phyloP scores from a whole-genome alignment of 495 filamentous ascomycete species.

The Penicillium lividum region DNA sequence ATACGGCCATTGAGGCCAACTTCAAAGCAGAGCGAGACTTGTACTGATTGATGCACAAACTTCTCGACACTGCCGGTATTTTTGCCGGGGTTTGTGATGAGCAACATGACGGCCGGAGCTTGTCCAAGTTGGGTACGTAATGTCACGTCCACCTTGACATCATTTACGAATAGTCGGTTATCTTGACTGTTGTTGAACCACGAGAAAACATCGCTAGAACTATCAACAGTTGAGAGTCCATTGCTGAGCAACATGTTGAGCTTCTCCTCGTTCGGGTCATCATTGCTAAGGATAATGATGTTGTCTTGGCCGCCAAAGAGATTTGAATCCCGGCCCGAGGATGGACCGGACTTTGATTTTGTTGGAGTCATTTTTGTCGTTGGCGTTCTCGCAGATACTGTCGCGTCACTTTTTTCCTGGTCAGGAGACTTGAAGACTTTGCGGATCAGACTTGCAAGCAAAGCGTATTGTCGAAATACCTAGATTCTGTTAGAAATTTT shows the following conservation, averaged over 20 bases:
- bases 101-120: slow-evolving; percentile 44
- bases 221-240: slow-evolving; percentile 4
- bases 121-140: slow-evolving; percentile 47
- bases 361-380: background rate
- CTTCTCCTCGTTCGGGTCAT: slow-evolving; percentile 40
- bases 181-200: slow-evolving; percentile 3
- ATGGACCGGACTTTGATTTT: background rate
- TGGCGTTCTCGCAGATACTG: background rate
- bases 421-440: slow-evolving; percentile 53
- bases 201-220: background rate
- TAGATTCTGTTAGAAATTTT: slow-evolving; percentile 17
- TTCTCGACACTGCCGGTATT: background rate
- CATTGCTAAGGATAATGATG: slow-evolving; percentile 40
- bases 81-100: slow-evolving; percentile 34
- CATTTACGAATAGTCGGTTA: slow-evolving; percentile 13
- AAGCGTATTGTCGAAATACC: slow-evolving; percentile 72
- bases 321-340: background rate
- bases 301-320: slow-evolving; percentile 16
- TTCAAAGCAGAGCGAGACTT: slow-evolving; percentile 51
- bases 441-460: slow-evolving; percentile 63
- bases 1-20: slow-evolving; percentile 64
- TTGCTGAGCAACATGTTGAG: slow-evolving; percentile 33
- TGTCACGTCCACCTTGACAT: slow-evolving; percentile 48
- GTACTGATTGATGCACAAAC: slow-evolving; percentile 13
- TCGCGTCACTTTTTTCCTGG: slow-evolving; percentile 17